Evolutionary conservation across 371 early-diverging fungal genomes (phyloP).

Genomic region (Circinella minor): DNA sequence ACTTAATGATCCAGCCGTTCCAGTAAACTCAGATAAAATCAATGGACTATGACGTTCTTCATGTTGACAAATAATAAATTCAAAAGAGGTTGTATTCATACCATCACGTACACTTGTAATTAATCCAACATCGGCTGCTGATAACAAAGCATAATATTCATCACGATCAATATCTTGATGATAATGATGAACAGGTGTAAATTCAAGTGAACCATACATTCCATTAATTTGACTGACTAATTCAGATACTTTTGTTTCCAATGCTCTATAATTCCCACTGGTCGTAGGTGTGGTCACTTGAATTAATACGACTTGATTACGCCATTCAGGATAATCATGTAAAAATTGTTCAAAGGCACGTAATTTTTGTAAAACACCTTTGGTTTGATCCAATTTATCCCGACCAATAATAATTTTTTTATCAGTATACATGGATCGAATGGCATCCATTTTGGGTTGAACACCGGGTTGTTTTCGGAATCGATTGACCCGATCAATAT

Average conservation of each 20-base stretch:
- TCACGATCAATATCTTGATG: constrained; percentile 94
- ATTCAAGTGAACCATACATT: constrained; percentile 92
- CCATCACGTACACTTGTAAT: constrained; percentile 98
- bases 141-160: constrained; percentile 95
- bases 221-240: constrained; percentile 94
- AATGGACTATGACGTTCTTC: constrained; percentile 86
- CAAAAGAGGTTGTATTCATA: constrained; percentile 99
- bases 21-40: constrained; percentile 98
- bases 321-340: constrained; percentile 88
- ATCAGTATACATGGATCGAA: constrained; percentile 86
- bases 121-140: constrained; percentile 95
- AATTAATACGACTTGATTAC: constrained; percentile 87
- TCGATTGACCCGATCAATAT: constrained; percentile 64
- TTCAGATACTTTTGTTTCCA: constrained; percentile 90
- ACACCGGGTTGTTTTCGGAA: constrained; percentile 62
- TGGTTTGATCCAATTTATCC: constrained; percentile 99
- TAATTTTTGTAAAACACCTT: constrained; percentile 97
- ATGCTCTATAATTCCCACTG: constrained; percentile 59
- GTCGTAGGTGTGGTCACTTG: constrained; percentile 57
- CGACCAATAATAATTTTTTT: constrained; percentile 97
- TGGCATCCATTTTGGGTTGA: constrained; percentile 72
- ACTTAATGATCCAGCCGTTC: constrained; percentile 93
- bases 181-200: constrained; percentile 93
- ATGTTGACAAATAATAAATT: constrained; percentile 97
- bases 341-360: constrained; percentile 94